Evolutionary conservation across 1,284 basidiomycete species (phyloP).

Genomic region (Apiotrichum gracile): DNA sequence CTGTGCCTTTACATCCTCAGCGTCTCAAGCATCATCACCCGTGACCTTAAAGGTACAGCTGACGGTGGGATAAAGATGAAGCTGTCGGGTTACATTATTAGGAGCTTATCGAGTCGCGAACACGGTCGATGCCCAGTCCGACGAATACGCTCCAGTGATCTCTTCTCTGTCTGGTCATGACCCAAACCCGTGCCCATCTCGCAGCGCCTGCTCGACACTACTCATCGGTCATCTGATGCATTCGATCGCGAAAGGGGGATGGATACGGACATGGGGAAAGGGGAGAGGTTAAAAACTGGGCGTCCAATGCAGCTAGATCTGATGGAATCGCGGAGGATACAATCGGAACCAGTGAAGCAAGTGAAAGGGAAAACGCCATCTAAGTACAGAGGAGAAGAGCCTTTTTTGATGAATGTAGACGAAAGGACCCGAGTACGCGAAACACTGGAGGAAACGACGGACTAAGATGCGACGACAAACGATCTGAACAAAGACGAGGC

Average conservation of each 20-base stretch:
- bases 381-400: not conserved
- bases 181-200: too few relatives aligned
- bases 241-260: constrained; percentile 5
- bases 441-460: not conserved
- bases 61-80: too few relatives aligned
- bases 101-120: too few relatives aligned
- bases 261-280: not conserved
- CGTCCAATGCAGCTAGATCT: not conserved
- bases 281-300: not conserved
- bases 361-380: not conserved
- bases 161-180: too few relatives aligned
- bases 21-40: too few relatives aligned
- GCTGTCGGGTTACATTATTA: too few relatives aligned
- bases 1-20: too few relatives aligned
- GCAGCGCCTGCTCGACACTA: too few relatives aligned
- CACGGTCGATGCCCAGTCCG: too few relatives aligned
- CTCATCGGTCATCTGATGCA: constrained; percentile 5
- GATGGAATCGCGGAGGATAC: not conserved
- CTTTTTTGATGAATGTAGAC: not conserved
- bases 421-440: not conserved
- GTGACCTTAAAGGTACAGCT: too few relatives aligned
- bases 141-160: too few relatives aligned
- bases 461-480: not conserved
- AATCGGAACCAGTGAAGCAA: too few relatives aligned
- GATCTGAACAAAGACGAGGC: constrained; percentile 1